Base-by-base conservation (phyloP, 2,329 filamentous ascomycete genomes). In the Botrytis paeoniae region DNA sequence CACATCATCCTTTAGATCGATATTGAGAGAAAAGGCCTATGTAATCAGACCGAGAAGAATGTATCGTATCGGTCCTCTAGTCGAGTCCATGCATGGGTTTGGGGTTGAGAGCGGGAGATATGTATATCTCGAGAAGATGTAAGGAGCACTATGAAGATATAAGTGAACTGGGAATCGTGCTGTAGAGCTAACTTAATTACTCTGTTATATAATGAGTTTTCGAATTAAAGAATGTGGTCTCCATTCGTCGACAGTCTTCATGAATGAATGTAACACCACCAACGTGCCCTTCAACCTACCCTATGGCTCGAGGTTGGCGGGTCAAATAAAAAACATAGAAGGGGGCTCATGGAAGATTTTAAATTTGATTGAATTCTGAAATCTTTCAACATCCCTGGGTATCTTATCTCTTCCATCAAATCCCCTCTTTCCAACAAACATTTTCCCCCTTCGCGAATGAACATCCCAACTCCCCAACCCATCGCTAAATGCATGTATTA, bases 301-400 rank as follows among this genome's bases (percentile, higher is more conserved):
- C 18, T 10, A 3, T 35, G 20, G 0, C 29, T 22, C 2, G 45
- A 48, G 2, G 8, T 2, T 20, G 2, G 20, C 1, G 20, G 18
- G 22, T 29, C 0, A 35, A 59, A 59, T 1, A 10, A 57, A 57
- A 59, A 16, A 9, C 7, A 57, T 9, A 18, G 14, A 57, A 18
- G 14, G 14, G 6, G 14, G 22, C 12, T 39, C 7, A 16, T 39
- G 9, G 10, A 61, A 18, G 12, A 3, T 39, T 61, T 16, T n/a
- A 18, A 4, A n/a, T 25, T 39, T 18, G n/a, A 61, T 61, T 39
- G 35, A 1, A 18, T 61, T n/a, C 12, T 39, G n/a, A n/a, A 9
- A 6, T n/a, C 32, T 60, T 35, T 61, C 7, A 37, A 25, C 22
- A 61, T 61, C 59, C 22, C 6, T 16, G 59, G 35, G 35, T 61